Evolutionary conservation across 352 stramenopile genomes (phyloP), one percentile per base, ranked within the genome.

Genomic region (Pythium phragmitis): DNA sequence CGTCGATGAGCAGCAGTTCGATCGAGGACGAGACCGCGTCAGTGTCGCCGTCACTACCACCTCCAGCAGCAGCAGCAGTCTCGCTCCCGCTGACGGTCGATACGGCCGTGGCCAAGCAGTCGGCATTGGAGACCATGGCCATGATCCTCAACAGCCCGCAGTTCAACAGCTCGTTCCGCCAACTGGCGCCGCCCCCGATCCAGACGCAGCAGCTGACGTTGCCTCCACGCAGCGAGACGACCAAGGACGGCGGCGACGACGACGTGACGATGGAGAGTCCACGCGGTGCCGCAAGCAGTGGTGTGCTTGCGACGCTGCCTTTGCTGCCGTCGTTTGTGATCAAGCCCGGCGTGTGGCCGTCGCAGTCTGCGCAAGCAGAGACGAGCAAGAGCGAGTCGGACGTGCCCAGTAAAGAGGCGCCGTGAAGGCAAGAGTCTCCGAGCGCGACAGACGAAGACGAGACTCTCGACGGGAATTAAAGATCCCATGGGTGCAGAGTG

Each of bases 131-230:
- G 61, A 73, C 78, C 30, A 89, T 90, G 79, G 77, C 80, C 28
- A 84, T 89, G 80, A 87, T 89, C 58, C 79, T 90, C 53, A 90
- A 89, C 61, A 89, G 80, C 49, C 77, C 79, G 14, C 60, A 77
- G 50, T 68, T 80, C 16, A 37, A 39, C 26, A 58, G 69, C 16
- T 77, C 77, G 30, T 67, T 52, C 41, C 58, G 60, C 11, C 28
- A 46, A 34, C 23, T 28, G 5, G 71, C 68, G 34, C 68, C 71
- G 30, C 59, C 68, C 34, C 55, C 64, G 49, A 64, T 78, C 49
- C 16, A 63, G 37, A 70, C 41, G 30, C 26, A 60, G 13, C 23
- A 60, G 13, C 23, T 53, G 28, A 26, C 16, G 3, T 13, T 39
- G 34, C n/a, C 34, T 14, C 0, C 14, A 12, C 17, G 16, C 5